Conservation (phyloP, 768 basidiomycete species). For the Trametopsis cervina region DNA sequence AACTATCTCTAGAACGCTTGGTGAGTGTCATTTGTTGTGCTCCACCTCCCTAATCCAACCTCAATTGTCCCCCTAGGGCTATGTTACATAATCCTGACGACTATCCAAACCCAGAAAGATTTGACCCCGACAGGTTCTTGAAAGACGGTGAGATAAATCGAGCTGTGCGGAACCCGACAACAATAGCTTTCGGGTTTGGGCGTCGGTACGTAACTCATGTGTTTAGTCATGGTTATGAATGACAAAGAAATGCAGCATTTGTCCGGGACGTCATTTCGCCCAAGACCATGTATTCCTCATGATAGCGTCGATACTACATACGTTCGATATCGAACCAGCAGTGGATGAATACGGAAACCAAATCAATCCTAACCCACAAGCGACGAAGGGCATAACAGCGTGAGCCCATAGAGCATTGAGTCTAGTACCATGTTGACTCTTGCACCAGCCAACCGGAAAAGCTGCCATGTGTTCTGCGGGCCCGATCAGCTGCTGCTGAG, state of each 20-base stretch:
- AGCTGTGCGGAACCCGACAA: conserved; percentile 4
- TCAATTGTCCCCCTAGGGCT: not conserved
- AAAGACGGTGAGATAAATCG: conserved; percentile 4
- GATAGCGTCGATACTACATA: conserved; percentile 10
- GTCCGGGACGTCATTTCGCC: conserved; percentile 15
- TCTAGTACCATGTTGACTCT: no score
- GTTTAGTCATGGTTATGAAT: not conserved
- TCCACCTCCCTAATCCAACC: not conserved
- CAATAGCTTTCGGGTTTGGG: conserved; percentile 14
- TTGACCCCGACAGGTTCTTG: conserved; percentile 4
- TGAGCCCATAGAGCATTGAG: no score
- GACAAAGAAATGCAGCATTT: conserved; percentile 5
- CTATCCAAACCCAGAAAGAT: conserved; percentile 5
- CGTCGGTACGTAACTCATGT: conserved; percentile 6
- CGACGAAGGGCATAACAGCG: not conserved
- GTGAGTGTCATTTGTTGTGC: not conserved
- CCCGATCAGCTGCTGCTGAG: no score
- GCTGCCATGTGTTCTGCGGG: no score
- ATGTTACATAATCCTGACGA: conserved; percentile 4
- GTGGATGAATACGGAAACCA: not conserved
- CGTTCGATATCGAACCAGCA: conserved; percentile 6
- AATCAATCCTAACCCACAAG: not conserved
- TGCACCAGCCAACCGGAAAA: no score
- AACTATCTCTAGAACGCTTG: not conserved
- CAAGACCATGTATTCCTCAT: conserved; percentile 4